Base-by-base conservation (phyloP, 2,329 filamentous ascomycete genomes). In the Mollisia scopiformis region DNA sequence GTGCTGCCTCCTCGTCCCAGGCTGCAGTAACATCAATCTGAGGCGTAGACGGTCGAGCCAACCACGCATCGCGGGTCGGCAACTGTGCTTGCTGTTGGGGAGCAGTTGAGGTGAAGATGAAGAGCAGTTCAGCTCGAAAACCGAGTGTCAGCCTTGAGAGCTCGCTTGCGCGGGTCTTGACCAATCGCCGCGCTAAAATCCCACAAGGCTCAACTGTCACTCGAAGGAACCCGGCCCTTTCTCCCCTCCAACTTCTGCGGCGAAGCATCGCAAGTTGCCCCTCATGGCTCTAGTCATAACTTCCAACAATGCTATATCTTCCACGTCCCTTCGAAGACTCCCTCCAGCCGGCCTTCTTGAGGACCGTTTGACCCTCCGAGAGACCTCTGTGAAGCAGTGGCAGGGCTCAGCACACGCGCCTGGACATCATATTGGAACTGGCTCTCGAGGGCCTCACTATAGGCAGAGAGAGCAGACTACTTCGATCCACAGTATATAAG, bases 401-500 rank as follows among this genome's bases (percentile, higher is more conserved):
- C 55, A 58, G 55, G 60, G 59, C 62, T 61, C 64, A 55, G 58
- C 55, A 58, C 46, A 47, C 14, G 58, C 55, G 60, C 55, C 62
- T 68, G 65, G 54, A 56, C 54, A 62, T 57, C 39, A 31, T 61
- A 63, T 58, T 57, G 43, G 62, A 54, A 66, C 62, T 69, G 60
- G 66, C 53, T 33, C 57, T 60, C 41, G 59, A 66, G 57, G 53
- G 55, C 59, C 53, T 58, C 23, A 54, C 52, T 41, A 62, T 50
- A 68, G 68, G 64, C 62, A 69, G 69, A 66, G 64, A 30, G 55
- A 63, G 47, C 57, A 53, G 58, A 35, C 25, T 31, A 25, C 46
- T 49, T 60, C 55, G 53, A 57, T 53, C 33, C 58, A 28, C 31
- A 33, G 57, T 69, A 71, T 72, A 71, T 65, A 69, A 68, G 50